phyloP scores from a whole-genome alignment of 371 early-diverging fungal species.

The Haplosporangium sp. region DNA sequence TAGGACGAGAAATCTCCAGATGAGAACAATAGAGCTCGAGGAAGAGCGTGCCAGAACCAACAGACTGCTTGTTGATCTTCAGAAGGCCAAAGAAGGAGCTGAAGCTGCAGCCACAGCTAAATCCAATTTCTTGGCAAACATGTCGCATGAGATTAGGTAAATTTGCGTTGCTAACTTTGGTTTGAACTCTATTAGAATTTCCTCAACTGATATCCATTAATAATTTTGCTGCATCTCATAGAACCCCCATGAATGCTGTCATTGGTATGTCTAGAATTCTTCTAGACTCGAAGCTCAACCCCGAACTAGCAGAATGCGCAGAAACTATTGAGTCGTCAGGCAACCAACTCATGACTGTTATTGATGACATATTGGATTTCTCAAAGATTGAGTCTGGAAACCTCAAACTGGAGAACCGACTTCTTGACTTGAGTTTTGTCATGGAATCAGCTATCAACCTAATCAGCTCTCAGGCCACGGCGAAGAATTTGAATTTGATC shows the following conservation, averaged over 20 bases:
- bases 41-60: slow-evolving; percentile 62
- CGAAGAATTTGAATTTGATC: slow-evolving; percentile 46
- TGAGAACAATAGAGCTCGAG: slow-evolving; percentile 63
- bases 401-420: slow-evolving; percentile 56
- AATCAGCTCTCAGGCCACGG: slow-evolving; percentile 49
- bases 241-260: slow-evolving; percentile 62
- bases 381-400: slow-evolving; percentile 70
- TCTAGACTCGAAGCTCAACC: slow-evolving; percentile 58
- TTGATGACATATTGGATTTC: slow-evolving; percentile 70
- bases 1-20: slow-evolving; percentile 62
- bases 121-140: slow-evolving; percentile 63
- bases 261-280: slow-evolving; percentile 62
- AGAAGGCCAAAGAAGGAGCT: slow-evolving; percentile 64
- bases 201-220: not conserved
- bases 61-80: slow-evolving; percentile 53
- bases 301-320: slow-evolving; percentile 59
- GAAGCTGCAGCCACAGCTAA: slow-evolving; percentile 67
- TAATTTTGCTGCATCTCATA: slow-evolving; percentile 10
- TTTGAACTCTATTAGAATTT: not conserved
- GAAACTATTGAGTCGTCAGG: slow-evolving; percentile 61
- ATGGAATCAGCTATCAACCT: slow-evolving; percentile 60
- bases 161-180: not conserved
- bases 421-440: slow-evolving; percentile 63
- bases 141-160: slow-evolving; percentile 60
- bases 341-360: slow-evolving; percentile 61